Evolutionary conservation across 805 yeast genomes (phyloP).

Genomic region (Saccharomyces mikatae): DNA sequence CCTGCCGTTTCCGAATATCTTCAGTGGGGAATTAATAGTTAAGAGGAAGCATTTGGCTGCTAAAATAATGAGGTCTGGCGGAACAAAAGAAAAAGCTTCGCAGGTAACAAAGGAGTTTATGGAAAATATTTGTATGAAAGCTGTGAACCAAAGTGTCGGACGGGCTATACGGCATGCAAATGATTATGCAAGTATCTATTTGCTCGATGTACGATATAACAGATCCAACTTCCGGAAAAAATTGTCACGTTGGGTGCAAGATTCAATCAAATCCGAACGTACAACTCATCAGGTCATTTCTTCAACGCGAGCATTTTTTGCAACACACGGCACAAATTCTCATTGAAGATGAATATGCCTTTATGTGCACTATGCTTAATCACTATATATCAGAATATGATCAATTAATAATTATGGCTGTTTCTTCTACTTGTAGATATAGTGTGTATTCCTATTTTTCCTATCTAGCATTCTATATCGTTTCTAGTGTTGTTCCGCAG

Average conservation of each 20-base stretch:
- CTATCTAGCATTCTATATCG: not conserved
- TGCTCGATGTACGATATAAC: slow-evolving; percentile 60
- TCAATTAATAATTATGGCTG: not conserved
- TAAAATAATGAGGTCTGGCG: slow-evolving; percentile 41
- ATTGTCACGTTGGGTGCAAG: slow-evolving; percentile 67
- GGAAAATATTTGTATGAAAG: slow-evolving; percentile 82
- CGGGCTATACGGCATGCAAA: slow-evolving; percentile 77
- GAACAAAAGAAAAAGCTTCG: slow-evolving; percentile 38
- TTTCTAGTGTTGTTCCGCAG: slow-evolving; percentile 21
- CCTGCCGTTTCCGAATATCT: slow-evolving; percentile 78
- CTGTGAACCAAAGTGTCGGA: slow-evolving; percentile 88
- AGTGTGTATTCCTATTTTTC: not conserved
- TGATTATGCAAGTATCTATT: slow-evolving; percentile 70
- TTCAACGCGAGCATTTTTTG: slow-evolving; percentile 21
- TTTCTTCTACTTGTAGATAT: not conserved
- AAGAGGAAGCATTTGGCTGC: slow-evolving; percentile 57
- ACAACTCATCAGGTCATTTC: slow-evolving; percentile 13
- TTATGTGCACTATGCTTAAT: not conserved
- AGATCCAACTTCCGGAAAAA: slow-evolving; percentile 42
- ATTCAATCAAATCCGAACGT: slow-evolving; percentile 27
- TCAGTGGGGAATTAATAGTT: slow-evolving; percentile 73
- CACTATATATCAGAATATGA: not conserved
- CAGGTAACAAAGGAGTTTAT: slow-evolving; percentile 49
- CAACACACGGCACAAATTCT: not conserved
- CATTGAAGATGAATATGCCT: not conserved